These are phyloP conservation scores for Acacia confusa DNA, from an alignment of 306 rosid species.

Conservation along the genomic window DNA sequence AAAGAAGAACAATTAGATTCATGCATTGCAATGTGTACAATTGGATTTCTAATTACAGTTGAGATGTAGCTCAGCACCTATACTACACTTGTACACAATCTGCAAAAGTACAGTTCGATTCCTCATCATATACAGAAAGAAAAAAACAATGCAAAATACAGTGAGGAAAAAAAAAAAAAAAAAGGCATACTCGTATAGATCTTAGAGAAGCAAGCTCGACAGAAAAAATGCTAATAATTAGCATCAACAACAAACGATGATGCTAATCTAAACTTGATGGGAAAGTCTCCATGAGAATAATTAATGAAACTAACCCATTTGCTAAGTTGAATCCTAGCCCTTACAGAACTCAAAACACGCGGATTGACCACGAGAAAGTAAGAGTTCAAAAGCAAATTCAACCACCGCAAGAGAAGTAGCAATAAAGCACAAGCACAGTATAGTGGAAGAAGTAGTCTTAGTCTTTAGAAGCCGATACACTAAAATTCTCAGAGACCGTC, in stretches of 20 bases:
- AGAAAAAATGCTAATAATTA: constrained; percentile 44
- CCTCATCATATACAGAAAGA: constrained; percentile 41
- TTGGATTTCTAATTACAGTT: not conserved
- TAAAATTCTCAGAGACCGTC: not conserved
- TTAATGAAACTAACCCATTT: constrained; percentile 37
- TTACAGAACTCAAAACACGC: constrained; percentile 38
- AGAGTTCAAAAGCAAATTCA: constrained; percentile 21
- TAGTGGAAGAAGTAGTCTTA: constrained; percentile 24
- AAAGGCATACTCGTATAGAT: constrained; percentile 83
- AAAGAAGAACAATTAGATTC: not conserved
- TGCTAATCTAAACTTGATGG: constrained; percentile 50
- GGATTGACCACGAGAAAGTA: constrained; percentile 32
- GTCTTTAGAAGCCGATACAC: not conserved
- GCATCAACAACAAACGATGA: constrained; percentile 51
- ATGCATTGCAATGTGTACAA: not conserved
- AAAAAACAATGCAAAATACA: constrained; percentile 13
- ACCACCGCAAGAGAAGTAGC: constrained; percentile 21
- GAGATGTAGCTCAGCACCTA: not conserved
- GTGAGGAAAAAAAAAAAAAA: constrained; percentile 30
- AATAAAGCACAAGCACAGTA: constrained; percentile 28
- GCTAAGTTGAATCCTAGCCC: constrained; percentile 47
- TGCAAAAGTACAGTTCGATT: constrained; percentile 36
- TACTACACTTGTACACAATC: not conserved
- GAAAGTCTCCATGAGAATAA: constrained; percentile 42
- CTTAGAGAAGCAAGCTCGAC: constrained; percentile 65